Conservation (phyloP, 306 rosid genomes). For the Inga laurina region DNA sequence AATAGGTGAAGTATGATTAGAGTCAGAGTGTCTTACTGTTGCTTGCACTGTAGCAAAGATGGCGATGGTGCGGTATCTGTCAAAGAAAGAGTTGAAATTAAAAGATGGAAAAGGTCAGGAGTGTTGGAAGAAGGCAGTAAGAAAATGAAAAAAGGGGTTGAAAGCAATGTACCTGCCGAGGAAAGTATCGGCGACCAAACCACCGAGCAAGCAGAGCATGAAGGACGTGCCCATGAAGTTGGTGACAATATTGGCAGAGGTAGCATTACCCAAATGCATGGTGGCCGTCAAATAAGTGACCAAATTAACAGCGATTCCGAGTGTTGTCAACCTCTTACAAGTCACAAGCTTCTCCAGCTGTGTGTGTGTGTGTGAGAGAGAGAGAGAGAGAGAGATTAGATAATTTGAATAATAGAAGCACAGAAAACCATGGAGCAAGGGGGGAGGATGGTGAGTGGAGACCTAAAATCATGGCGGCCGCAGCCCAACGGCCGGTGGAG, state of each 20-base stretch:
- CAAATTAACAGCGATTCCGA: constrained; percentile 84
- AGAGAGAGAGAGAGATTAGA: too few species aligned
- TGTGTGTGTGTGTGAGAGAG: too few species aligned
- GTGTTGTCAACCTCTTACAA: constrained; percentile 83
- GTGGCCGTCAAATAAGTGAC: constrained; percentile 79
- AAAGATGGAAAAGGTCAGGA: not conserved
- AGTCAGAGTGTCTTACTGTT: constrained; percentile 48
- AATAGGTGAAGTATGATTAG: not conserved
- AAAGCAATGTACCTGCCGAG: constrained; percentile 62
- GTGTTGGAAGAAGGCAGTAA: not conserved
- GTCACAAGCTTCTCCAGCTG: constrained; percentile 88
- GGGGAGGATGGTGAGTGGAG: not conserved
- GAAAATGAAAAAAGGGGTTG: not conserved
- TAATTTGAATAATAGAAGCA: too few species aligned
- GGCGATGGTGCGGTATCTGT: constrained; percentile 84
- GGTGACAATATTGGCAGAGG: constrained; percentile 84
- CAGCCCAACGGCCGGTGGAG: constrained; percentile 75
- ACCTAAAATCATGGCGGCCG: constrained; percentile 92
- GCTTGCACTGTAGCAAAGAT: constrained; percentile 88
- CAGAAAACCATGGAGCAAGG: too few species aligned
- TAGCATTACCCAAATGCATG: constrained; percentile 92
- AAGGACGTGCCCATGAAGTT: constrained; percentile 89
- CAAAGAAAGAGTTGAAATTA: not conserved
- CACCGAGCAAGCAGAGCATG: constrained; percentile 91
- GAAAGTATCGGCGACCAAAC: constrained; percentile 85